These are phyloP conservation scores for Phytomonas sp. DNA, from an alignment of 208 protist species.

Conservation along the genomic window DNA sequence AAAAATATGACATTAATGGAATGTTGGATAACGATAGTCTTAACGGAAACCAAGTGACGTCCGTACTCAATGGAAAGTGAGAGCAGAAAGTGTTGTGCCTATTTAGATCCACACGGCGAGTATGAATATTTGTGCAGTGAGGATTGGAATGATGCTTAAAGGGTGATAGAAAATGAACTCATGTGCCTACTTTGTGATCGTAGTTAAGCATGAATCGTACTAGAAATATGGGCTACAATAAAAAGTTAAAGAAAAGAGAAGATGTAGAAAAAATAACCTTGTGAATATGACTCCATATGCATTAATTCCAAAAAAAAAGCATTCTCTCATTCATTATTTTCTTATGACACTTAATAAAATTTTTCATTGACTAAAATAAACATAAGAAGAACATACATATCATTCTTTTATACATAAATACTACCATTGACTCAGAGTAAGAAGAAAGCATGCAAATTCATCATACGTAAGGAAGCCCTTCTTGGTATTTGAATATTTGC, in stretches of 20 bases:
- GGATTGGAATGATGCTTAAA: background rate
- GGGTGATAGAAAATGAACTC: background rate
- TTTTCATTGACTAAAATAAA: background rate
- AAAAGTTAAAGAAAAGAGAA: background rate
- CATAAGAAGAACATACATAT: slow-evolving; percentile 7
- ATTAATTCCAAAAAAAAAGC: no score
- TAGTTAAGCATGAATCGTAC: background rate
- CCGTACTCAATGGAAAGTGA: background rate
- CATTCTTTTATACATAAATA: slow-evolving; percentile 11
- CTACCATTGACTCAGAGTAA: slow-evolving; percentile 83
- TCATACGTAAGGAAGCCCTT: slow-evolving; percentile 77
- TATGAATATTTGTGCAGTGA: background rate
- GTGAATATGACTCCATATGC: no score
- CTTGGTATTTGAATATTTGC: slow-evolving; percentile 72
- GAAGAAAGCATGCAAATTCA: slow-evolving; percentile 87
- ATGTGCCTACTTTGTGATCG: background rate
- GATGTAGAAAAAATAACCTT: background rate
- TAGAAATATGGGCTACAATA: background rate
- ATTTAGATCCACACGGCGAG: background rate
- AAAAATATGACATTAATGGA: background rate
- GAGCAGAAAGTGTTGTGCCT: background rate
- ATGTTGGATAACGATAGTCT: background rate
- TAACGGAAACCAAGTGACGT: background rate
- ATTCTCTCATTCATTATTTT: background rate
- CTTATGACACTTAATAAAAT: background rate